A percentile compares a stretch with the other conserved stretches of the same genome.
These are phyloP conservation scores for Termitomyces heimii DNA, from an alignment of 768 basidiomycete species.

Conservation along the genomic window DNA sequence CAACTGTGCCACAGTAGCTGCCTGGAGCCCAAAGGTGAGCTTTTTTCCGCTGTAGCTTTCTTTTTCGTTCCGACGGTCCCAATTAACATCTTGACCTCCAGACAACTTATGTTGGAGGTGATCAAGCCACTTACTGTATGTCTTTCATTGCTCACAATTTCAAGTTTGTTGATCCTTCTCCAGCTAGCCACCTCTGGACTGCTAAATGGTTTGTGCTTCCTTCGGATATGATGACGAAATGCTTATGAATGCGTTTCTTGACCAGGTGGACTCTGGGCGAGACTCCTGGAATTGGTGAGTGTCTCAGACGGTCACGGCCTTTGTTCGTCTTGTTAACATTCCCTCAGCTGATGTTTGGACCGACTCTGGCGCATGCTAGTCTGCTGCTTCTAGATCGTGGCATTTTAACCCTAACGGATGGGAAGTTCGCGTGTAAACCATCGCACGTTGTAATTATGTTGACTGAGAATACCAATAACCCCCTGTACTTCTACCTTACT, in stretches of 20 bases:
- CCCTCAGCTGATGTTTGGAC: conserved; percentile 48
- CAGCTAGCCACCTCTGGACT: conserved; percentile 50
- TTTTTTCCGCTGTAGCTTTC: background rate
- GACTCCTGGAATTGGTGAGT: conserved; percentile 46
- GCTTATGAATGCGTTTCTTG: background rate
- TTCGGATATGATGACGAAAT: background rate
- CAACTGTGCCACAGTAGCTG: conserved; percentile 33
- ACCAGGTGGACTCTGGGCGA: conserved; percentile 51
- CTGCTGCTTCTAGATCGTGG: background rate
- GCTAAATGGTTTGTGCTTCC: conserved; percentile 37
- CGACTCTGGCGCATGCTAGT: conserved; percentile 40
- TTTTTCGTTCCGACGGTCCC: background rate
- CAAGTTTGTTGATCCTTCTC: background rate
- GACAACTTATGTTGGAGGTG: conserved; percentile 42
- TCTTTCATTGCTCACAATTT: background rate
- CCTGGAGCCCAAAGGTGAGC: conserved; percentile 42
- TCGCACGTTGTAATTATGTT: background rate
- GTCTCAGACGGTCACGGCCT: background rate
- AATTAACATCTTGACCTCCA: conserved; percentile 9
- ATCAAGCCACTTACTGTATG: conserved; percentile 40
- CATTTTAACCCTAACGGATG: background rate
- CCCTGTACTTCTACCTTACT: background rate
- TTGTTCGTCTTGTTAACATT: background rate
- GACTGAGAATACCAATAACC: background rate
- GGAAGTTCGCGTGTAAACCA: background rate